Evolutionary conservation across 495 filamentous ascomycete species (phyloP), one percentile per base, ranked within the genome.

Genomic region (Penicillium bialowiezense): DNA sequence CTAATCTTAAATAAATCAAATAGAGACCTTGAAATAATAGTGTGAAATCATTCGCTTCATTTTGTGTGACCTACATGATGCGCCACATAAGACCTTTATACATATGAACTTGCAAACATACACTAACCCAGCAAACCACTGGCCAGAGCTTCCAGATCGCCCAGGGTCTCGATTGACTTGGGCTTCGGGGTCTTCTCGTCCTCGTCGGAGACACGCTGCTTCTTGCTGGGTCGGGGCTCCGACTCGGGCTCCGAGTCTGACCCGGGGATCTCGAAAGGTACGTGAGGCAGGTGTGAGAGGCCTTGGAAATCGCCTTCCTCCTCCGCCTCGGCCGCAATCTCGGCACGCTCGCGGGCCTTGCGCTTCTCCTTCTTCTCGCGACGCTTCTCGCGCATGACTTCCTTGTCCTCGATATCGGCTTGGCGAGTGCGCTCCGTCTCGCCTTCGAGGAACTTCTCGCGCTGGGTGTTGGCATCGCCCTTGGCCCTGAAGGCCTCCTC

Each of bases 101-200:
- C 50, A 52, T 44, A 48, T 41, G 37, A 35, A 52, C 3, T 35
- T 34, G 37, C 32, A 42, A 35, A 24, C 51, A 35, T 41, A 42
- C 31, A 56, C 64, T 48, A 72, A 43, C 79, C 86, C 59, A 97
- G 74, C 61, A 97, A 70, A 2, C 89, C 90, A 54, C 86, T 81
- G 54, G 92, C 92, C 78, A 95, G 60, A 44, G 86, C 84, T 69
- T 97, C 92, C 64, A 96, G 72, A 76, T 96, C 90, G 59, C 92
- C 88, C 71, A 96, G 67, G 19, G 86, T 95, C 67, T 91, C 83
- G 45, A 89, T 89, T 19, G 61, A 47, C 33, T 81, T 70, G 19
- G 73, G 73, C 23, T 26, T 26, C 4, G 78, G 43, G 44, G 46
- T 62, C 65, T 75, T 79, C 60, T 65, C 70, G 42, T 75, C 68